Base-by-base conservation (phyloP, 1,284 basidiomycete genomes). In the Singerocomus rubriflavus region DNA sequence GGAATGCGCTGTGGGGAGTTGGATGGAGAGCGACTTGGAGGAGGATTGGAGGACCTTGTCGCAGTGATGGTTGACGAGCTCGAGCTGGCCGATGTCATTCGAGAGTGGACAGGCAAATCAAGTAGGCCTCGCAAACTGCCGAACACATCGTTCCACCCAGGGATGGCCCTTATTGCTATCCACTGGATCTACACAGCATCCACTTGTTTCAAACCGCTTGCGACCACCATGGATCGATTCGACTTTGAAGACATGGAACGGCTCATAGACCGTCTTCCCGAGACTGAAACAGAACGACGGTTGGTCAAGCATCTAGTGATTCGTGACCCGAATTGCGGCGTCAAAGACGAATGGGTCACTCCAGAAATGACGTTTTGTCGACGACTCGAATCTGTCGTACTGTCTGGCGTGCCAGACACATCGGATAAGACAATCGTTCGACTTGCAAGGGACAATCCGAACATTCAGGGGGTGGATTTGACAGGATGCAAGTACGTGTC, bases 381-480 rank as follows among this genome's bases (percentile, higher is more conserved):
- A 7, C 80, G 87, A 50, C 75, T 98, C 46, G 80, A 91, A 61
- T 84, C 85, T 4, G 77, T 88, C 36, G 82, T 88, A 56, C 72
- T 97, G 30, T 82, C 80, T 27, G 86, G 84, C 21, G 79, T 88
- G 7, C 72, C 74, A 29, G 78, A 82, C 50, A 77, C 84, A 13
- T 82, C 86, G 34, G 87, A 93, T 71, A 74, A 76, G 53, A 85
- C 90, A 6, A 68, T 93, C 43, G 72, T 80, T 40, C 67, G 77
- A 6, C 74, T 93, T 32, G 88, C 88, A 8, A 67, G 72, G 58
- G 77, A 73, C 46, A 88, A 88, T 42, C 72, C 74, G 5, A 80
- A 83, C 49, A 73, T 97, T 3, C 84, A 88, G 54, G 85, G 88
- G 27, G 71, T 96, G 52, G 89, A 93, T 65, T 62, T 97, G 51